Evolutionary conservation across 768 basidiomycete genomes (phyloP), one percentile per base, ranked within the genome.

Genomic region (Gloeostereum incarnatum): DNA sequence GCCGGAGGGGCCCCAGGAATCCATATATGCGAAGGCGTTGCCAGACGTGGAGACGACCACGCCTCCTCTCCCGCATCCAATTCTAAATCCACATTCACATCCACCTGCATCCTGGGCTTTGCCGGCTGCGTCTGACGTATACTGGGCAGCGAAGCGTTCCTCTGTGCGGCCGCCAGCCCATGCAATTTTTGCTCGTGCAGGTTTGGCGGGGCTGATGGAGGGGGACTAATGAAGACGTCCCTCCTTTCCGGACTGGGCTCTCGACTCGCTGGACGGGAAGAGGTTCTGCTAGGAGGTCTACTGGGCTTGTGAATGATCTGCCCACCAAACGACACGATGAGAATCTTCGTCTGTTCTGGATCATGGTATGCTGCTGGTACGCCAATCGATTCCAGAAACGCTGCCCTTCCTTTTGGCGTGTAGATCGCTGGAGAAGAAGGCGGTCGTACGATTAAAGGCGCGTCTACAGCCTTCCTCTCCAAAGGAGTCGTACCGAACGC

Each of bases 251-350:
- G 41, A 26, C 48, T 52, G 8, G 24, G 20, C 20, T 45, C 42
- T 27, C 45, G 45, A 36, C 47, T 54, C 1, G 42, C 44, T 1
- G 52, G 50, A 13, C 48, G 48, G 21, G 55, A 52, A 25, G 57
- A 60, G 2, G 49, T 52, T 8, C 55, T 54, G 48, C 71, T 73
- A 4, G 57, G 57, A 1, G 57, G 44, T 30, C 63, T 50, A 41
- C 61, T 68, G 3, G 78, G 78, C 36, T 65, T 67, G 39, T 69
- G 71, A 54, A 88, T 79, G 6, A 78, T 61, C 48, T 89, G 85
- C 0, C 85, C 85, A 11, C 85, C 85, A 49, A 89, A 89, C 1
- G 84, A 87, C 5, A 89, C 81, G 19, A 88, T 60, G 19, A 88
- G 66, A 29, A 89, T 71, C 49, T 74, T 81, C 2, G 72, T 76